Evolutionary conservation across 1,284 basidiomycete species (phyloP), one percentile per base, ranked within the genome.

Genomic region (Peniophora sp.): DNA sequence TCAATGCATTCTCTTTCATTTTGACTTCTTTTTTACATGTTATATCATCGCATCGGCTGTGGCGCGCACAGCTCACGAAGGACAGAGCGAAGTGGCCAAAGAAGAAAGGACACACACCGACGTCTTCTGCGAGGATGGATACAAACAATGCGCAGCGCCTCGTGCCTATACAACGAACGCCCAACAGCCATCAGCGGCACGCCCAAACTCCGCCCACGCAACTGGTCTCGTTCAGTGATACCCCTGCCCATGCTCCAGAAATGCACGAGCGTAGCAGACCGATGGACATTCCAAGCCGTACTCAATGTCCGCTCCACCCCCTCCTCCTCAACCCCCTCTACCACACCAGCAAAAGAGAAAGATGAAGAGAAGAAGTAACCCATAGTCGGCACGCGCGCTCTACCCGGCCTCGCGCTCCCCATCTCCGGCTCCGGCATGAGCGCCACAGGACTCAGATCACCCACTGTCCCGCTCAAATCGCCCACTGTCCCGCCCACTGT

Each of bases 51-150:
- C n/a, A n/a, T 32, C 6, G 27, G 12, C 15, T 20, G 6, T 22
- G 18, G 34, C 47, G 48, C 57, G 47, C 56, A 63, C 61, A 88
- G 85, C 83, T 81, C 51, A 87, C 86, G 36, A 86, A 79, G 69
- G 78, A 79, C 51, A 73, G 83, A 62, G 78, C 78, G 49, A 79
- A 72, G 67, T 79, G 79, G 62, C 82, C 82, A 58, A 85, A 79
- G 64, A 64, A 60, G 55, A 69, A 32, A 66, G 58, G 63, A 62
- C 55, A 51, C 57, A 17, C 37, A 8, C n/a, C n/a, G n/a, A 8
- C 8, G 6, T 5, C 37, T 15, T 15, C 15, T 32, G 49, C 50
- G 43, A 49, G 49, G 37, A 41, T 5, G 37, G 18, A 41, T 39
- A n/a, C n/a, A n/a, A n/a, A n/a, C n/a, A n/a, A n/a, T n/a, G 52